Evolutionary conservation across 2,329 filamentous ascomycete genomes (phyloP), one percentile per base, ranked within the genome.

Genomic region (Verruconis gallopava): DNA sequence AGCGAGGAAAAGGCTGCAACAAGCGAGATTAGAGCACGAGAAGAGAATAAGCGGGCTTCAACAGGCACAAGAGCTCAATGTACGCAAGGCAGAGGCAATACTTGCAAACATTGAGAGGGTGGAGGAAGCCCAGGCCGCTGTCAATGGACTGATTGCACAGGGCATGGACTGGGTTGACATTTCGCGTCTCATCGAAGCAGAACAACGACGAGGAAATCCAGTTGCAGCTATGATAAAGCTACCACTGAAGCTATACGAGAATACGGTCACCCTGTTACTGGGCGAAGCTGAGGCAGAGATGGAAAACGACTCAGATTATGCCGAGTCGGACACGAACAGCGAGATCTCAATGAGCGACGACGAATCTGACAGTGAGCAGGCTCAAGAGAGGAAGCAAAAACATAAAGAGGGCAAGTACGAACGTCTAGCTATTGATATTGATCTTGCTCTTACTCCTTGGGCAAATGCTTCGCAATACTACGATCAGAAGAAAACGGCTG

Each of bases 121-220:
- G 0, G 83, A 94, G 56, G 91, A 96, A 62, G 86, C 85, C 3
- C 86, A 86, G 58, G 84, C 86, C 56, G 86, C 91, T 3, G 80
- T 98, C 41, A 96, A 93, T 57, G 84, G 85, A 1, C 66, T 96
- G n/a, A 76, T 98, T 46, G 76, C 76, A 4, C 85, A 94, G 54
- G 89, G 89, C 9, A 96, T 96, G 86, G 91, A 98, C 53, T 98
- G 91, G 91, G 77, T 85, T 9, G 83, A 95, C 49, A 88, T 96
- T 52, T 85, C 75, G 6, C 82, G 81, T 45, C 65, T 98, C 47
- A 83, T 98, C 40, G 85, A 94, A 56, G 75, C 85, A 49, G 89
- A 96, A 57, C 83, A 93, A 57, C 76, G 69, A 46, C 71, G 79
- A 38, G 71, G 76, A 20, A 98, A 98, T 49, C 76, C 84, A 0